Evolutionary conservation across 78 protist species (phyloP).

Genomic region (Tieghemostelium lacteum): DNA sequence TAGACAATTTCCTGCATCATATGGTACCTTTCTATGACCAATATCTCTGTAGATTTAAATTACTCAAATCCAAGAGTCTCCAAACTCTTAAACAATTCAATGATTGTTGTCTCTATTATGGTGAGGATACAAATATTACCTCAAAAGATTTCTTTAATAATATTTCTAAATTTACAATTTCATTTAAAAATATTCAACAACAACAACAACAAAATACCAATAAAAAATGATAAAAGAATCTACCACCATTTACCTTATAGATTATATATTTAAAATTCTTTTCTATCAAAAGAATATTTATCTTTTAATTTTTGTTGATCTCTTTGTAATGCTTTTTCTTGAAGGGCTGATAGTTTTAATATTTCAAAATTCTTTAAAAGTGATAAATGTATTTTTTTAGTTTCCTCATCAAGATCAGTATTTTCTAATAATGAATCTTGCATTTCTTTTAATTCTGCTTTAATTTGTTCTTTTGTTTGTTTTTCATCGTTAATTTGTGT

Average conservation of each 20-base stretch:
- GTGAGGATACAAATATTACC: slow-evolving; percentile 49
- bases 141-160: slow-evolving; percentile 72
- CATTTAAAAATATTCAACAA: slow-evolving; percentile 44
- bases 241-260: no score
- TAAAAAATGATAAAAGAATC: no score
- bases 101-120: slow-evolving; percentile 47
- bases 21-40: slow-evolving; percentile 40
- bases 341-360: not conserved
- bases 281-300: no score
- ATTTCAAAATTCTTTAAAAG: not conserved
- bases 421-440: not conserved
- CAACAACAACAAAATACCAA: no score
- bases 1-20: not conserved
- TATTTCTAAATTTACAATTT: slow-evolving; percentile 30
- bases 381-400: not conserved
- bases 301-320: no score
- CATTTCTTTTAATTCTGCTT: not conserved
- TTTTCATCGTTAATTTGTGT: not conserved
- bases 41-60: not conserved
- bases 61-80: not conserved
- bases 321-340: no score
- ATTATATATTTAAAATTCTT: no score
- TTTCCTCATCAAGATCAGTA: not conserved
- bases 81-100: slow-evolving; percentile 25
- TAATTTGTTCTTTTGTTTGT: not conserved